Evolutionary conservation across 371 early-diverging fungal species (phyloP).

Genomic region (Batkoa obscura): DNA sequence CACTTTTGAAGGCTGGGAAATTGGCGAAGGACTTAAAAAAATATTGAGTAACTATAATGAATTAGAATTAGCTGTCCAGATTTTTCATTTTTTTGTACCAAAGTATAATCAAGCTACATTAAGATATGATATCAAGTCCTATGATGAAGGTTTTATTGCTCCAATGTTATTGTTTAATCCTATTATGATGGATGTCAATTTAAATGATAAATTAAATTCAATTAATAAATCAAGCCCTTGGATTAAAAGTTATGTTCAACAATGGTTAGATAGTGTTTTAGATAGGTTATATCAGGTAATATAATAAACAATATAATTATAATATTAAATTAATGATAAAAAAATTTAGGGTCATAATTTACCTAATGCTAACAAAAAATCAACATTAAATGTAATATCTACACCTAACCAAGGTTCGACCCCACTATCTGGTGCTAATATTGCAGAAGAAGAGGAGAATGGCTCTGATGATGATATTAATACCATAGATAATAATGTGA

Average conservation of each 20-base stretch:
- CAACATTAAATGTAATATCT: background rate
- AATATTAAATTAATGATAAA: background rate
- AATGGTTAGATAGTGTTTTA: background rate
- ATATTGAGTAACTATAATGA: slow-evolving; percentile 66
- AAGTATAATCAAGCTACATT: slow-evolving; percentile 41
- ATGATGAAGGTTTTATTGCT: slow-evolving; percentile 67
- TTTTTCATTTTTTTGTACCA: slow-evolving; percentile 62
- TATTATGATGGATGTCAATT: background rate
- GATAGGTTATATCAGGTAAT: background rate
- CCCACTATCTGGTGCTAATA: background rate
- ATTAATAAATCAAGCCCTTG: background rate
- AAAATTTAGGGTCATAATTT: too few relatives aligned
- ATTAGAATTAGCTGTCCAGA: slow-evolving; percentile 51
- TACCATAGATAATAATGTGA: background rate
- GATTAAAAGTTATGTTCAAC: background rate
- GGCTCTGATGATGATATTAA: background rate
- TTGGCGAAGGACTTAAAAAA: slow-evolving; percentile 55
- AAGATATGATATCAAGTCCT: slow-evolving; percentile 64
- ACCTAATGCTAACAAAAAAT: too few relatives aligned
- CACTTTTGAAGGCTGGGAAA: slow-evolving; percentile 39
- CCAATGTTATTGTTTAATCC: slow-evolving; percentile 32
- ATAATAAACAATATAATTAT: background rate
- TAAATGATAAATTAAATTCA: background rate
- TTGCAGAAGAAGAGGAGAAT: background rate
- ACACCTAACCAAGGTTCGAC: background rate